A percentile compares a stretch with the other conserved stretches of the same genome.
phyloP scores from a whole-genome alignment of 2,329 filamentous ascomycete genomes.

The Penicillium sp. region DNA sequence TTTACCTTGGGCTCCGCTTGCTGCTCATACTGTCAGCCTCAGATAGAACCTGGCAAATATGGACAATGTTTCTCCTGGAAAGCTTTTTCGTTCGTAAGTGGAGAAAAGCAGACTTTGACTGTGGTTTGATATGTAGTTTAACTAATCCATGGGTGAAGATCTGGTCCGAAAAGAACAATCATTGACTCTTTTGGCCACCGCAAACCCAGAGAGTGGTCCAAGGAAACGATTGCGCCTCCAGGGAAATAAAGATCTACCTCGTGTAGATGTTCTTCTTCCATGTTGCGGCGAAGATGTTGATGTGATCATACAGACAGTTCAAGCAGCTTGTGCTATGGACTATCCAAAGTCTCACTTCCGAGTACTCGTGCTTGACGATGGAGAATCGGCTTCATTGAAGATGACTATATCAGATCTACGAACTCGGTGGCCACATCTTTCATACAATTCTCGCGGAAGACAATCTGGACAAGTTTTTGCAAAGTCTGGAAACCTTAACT shows the following conservation, averaged over 20 bases:
- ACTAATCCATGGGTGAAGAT: conserved; percentile 10
- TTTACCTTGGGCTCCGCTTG: conserved; percentile 28
- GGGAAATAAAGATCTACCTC: conserved; percentile 52
- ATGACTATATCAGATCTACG: conserved; percentile 45
- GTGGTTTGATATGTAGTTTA: background rate
- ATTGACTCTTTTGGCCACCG: conserved; percentile 26
- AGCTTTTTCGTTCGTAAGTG: conserved; percentile 29
- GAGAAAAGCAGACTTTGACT: background rate
- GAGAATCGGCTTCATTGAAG: conserved; percentile 49
- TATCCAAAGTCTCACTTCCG: conserved; percentile 59
- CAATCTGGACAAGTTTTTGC: conserved; percentile 35
- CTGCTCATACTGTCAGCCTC: conserved; percentile 11
- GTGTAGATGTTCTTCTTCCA: conserved; percentile 61
- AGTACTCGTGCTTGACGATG: conserved; percentile 62
- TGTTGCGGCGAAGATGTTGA: conserved; percentile 63
- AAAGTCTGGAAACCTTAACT: conserved; percentile 46
- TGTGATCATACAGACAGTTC: conserved; percentile 61
- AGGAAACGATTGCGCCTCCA: conserved; percentile 29
- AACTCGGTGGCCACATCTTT: conserved; percentile 53
- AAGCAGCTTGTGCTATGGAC: conserved; percentile 59
- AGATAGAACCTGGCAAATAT: conserved; percentile 28
- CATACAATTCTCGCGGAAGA: conserved; percentile 58
- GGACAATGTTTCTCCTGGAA: conserved; percentile 33
- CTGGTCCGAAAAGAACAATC: conserved; percentile 28
- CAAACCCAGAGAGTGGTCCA: conserved; percentile 3